Evolutionary conservation across 1,284 basidiomycete genomes (phyloP), one percentile per base, ranked within the genome.

Genomic region (Puccinia polysora): DNA sequence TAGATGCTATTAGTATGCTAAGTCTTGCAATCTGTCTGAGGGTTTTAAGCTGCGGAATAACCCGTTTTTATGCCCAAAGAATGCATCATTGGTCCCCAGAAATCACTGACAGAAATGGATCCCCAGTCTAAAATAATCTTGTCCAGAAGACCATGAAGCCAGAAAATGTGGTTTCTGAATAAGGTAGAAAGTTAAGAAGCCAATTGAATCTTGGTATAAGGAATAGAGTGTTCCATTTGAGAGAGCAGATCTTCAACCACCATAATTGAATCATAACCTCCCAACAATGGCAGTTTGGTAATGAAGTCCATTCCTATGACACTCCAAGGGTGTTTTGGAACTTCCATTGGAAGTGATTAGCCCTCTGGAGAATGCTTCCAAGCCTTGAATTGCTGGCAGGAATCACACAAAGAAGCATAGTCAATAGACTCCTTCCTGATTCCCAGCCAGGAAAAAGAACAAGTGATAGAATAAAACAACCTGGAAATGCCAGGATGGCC

Each of bases 281-380:
- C 23, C 2, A 43, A 69, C 4, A 1, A 6, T 1, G 55, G 65
- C 8, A 69, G 30, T 45, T 69, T 69, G 2, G 43, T 40, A 32
- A 69, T 69, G 49, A 69, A 69, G 59, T 69, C 40, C 1, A 69
- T 69, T 1, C 38, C 55, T 0, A 69, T 69, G 8, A 25, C 36
- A 34, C 53, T 68, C 65, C 65, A 68, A 28, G 65, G 65, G 6
- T 28, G 1, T 45, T 58, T 38, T 1, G 53, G 53, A n/a, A 58
- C 23, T 2, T 1, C 0, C 10, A 63, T 32, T 0, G 69, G 25
- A 2, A 34, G 38, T 1, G 64, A 28, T 3, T 43, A 8, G 0
- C 69, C 68, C 43, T 50, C 15, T 28, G 45, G n/a, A 0, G 14
- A 8, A 1, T 28, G 25, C 1, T 30, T 36, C 0, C 20, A 20